These are phyloP conservation scores for Talaromyces ruber DNA, from an alignment of 495 filamentous ascomycete genomes.

Conservation along the genomic window DNA sequence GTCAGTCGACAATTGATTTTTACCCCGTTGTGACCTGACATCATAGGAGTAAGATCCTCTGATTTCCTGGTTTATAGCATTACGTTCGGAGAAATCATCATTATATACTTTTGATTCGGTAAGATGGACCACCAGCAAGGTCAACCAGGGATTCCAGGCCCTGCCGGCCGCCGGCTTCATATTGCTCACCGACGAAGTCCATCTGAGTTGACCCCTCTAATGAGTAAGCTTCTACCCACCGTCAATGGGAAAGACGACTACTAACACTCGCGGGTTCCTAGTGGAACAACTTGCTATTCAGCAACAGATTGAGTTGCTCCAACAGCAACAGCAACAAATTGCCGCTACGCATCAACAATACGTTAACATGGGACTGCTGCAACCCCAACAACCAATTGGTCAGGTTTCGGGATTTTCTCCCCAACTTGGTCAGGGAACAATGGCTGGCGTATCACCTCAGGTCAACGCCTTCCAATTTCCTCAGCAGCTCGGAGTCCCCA, in stretches of 20 bases:
- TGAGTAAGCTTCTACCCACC: slow-evolving; percentile 72
- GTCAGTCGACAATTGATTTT: neutral
- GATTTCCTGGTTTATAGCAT: neutral
- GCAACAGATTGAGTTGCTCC: slow-evolving; percentile 95
- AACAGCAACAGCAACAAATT: slow-evolving; percentile 98
- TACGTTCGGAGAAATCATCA: neutral
- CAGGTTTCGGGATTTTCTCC: slow-evolving; percentile 61
- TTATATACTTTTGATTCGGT: slow-evolving; percentile 11
- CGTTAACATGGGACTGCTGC: slow-evolving; percentile 91
- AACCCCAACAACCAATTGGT: slow-evolving; percentile 68
- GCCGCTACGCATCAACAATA: slow-evolving; percentile 94
- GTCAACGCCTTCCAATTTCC: slow-evolving; percentile 84
- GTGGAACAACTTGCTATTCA: slow-evolving; percentile 99
- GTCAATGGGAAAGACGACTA: neutral
- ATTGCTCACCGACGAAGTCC: slow-evolving; percentile 97
- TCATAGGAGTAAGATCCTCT: neutral
- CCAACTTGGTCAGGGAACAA: slow-evolving; percentile 47
- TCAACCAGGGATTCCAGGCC: slow-evolving; percentile 68
- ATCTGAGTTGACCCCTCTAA: slow-evolving; percentile 93
- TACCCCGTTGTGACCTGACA: neutral
- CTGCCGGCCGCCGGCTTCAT: slow-evolving; percentile 83
- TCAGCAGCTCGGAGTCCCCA: slow-evolving; percentile 57
- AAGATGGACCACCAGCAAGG: slow-evolving; percentile 85
- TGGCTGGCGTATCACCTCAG: slow-evolving; percentile 74
- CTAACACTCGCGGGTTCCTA: slow-evolving; percentile 20